Evolutionary conservation across 306 rosid species (phyloP), one percentile per base, ranked within the genome.

Genomic region (Crataegus laevigata): DNA sequence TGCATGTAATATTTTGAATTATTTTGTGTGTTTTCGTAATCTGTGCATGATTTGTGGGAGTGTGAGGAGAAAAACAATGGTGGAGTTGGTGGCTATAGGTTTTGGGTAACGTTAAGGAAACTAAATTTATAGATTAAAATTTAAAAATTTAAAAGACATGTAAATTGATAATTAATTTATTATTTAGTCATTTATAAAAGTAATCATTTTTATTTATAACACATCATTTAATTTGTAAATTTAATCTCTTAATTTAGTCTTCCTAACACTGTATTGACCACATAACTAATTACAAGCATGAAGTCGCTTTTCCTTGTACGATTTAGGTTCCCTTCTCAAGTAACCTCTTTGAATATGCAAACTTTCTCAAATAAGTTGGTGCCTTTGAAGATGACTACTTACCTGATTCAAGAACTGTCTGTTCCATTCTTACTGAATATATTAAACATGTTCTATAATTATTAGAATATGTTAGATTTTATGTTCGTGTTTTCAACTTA

Each of bases 301-400:
- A 82, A 75, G 98, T 93, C 94, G 90, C 93, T 93, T 90, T 93
- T 82, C 84, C 94, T 89, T 93, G 29, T 80, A 84, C 82, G 76
- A 76, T 78, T 84, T 62, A 76, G 82, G 81, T 85, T 87, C 85
- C 71, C 80, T 81, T 87, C 77, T 85, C 84, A 93, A 88, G 96
- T 77, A 84, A 90, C 87, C 90, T 77, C 72, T 66, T 76, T 81
- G 70, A 72, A 86, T 55, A 80, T 83, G 76, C 75, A 79, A 81
- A 6, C 21, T 85, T 81, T 77, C 80, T 84, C 70, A 51, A 64
- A 78, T 66, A 78, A 86, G 73, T 73, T 79, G 88, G 84, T 82
- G 77, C 78, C 75, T 64, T 60, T 79, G 91, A 92, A 75, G 71
- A 81, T 64, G 96, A 90, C 97, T 22, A 82, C 68, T 76, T 54